These are phyloP conservation scores for Malbranchea cinnamomea DNA, from an alignment of 2,329 filamentous ascomycete species.

Conservation along the genomic window DNA sequence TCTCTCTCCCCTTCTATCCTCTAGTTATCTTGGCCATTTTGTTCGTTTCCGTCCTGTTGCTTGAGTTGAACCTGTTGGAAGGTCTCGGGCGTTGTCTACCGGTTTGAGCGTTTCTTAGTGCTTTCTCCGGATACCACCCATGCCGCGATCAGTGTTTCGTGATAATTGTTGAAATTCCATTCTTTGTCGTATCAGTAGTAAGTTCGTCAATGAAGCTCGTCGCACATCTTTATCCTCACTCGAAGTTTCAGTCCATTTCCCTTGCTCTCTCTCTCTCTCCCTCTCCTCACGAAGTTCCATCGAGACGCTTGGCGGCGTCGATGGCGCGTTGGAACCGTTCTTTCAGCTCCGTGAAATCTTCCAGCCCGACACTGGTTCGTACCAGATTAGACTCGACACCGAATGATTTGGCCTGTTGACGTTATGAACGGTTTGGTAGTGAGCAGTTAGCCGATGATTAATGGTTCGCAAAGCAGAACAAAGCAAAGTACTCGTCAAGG, in stretches of 20 bases:
- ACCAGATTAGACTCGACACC: conserved; percentile 68
- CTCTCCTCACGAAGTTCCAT: background rate
- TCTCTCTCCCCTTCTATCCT: background rate
- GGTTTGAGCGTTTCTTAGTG: background rate
- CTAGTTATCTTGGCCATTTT: conserved; percentile 1
- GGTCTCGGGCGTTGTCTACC: background rate
- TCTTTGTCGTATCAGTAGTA: background rate
- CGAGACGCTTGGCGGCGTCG: conserved; percentile 31
- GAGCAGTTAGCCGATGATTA: background rate
- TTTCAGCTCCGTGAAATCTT: conserved; percentile 55
- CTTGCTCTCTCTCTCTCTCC: background rate
- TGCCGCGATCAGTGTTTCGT: too few relatives aligned
- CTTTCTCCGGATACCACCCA: too few relatives aligned
- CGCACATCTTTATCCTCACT: too few relatives aligned
- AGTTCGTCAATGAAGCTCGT: background rate
- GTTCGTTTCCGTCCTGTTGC: conserved; percentile 1
- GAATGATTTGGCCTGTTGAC: conserved; percentile 49
- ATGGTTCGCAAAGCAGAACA: conserved; percentile 1
- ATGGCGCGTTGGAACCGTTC: conserved; percentile 55
- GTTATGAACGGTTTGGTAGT: background rate
- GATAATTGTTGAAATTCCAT: conserved; percentile 7
- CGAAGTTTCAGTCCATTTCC: too few relatives aligned
- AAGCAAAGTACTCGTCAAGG: too few relatives aligned
- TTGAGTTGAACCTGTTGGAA: conserved; percentile 1
- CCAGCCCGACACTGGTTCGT: conserved; percentile 77